Evolutionary conservation across 2,329 filamentous ascomycete genomes (phyloP).

Genomic region (Sporothrix humicola): DNA sequence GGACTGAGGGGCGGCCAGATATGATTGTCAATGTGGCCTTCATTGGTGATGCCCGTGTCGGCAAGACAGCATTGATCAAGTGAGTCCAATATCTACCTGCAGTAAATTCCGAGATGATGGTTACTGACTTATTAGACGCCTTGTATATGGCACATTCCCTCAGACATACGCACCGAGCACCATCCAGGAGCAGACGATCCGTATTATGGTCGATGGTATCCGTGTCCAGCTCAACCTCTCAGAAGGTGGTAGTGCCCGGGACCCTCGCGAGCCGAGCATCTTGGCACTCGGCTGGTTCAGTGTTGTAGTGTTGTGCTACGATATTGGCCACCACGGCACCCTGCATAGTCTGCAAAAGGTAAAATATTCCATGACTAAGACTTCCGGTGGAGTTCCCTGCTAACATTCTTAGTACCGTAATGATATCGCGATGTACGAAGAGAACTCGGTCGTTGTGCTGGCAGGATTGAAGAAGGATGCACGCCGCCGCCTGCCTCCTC

Average conservation of each 20-base stretch:
- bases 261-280: conserved; percentile 33
- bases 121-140: conserved; percentile 26
- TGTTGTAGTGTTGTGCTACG: conserved; percentile 38
- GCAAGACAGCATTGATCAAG: conserved; percentile 39
- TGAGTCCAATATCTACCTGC: conserved; percentile 9
- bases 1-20: conserved; percentile 35
- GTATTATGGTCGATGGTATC: conserved; percentile 31
- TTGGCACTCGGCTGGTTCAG: conserved; percentile 38
- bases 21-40: conserved; percentile 39
- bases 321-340: conserved; percentile 34
- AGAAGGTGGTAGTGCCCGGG: conserved; percentile 35
- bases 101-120: neutral
- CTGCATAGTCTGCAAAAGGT: conserved; percentile 36
- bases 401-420: conserved; percentile 36
- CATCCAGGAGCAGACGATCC: conserved; percentile 34
- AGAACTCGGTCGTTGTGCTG: conserved; percentile 37
- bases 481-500: conserved; percentile 36
- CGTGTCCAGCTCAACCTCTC: conserved; percentile 36
- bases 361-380: neutral
- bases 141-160: conserved; percentile 35
- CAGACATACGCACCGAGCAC: conserved; percentile 35
- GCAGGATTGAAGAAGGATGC: conserved; percentile 39
- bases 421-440: conserved; percentile 38
- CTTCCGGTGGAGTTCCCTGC: neutral
- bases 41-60: conserved; percentile 37